phyloP scores from a whole-genome alignment of 495 filamentous ascomycete genomes.

The Delitschia confertaspora region DNA sequence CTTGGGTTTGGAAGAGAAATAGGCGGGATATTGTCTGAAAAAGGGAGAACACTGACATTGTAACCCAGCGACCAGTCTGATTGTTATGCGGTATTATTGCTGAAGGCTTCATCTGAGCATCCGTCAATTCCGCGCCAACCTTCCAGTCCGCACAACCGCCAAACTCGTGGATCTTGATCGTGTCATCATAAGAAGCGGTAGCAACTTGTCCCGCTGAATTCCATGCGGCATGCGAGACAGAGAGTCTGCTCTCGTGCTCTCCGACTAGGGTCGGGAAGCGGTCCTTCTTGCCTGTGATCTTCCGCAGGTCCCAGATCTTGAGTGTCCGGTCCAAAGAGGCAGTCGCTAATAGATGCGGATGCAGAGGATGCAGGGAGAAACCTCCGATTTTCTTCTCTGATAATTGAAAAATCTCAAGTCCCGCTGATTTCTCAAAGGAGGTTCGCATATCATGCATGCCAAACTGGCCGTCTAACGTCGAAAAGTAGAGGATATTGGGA shows the following conservation, averaged over 20 bases:
- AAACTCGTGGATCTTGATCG: constrained; percentile 82
- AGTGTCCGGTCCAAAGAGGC: constrained; percentile 83
- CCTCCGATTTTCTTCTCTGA: constrained; percentile 95
- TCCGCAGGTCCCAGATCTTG: constrained; percentile 87
- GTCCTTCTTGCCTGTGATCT: constrained; percentile 49
- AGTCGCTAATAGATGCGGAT: constrained; percentile 78
- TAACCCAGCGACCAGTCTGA: constrained; percentile 81
- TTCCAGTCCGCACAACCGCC: constrained; percentile 56
- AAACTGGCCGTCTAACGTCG: constrained; percentile 70
- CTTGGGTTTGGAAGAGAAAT: background rate
- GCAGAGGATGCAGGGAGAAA: constrained; percentile 68
- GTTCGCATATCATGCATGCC: constrained; percentile 70
- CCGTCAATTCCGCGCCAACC: constrained; percentile 48
- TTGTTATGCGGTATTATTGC: constrained; percentile 78
- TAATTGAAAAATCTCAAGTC: constrained; percentile 58
- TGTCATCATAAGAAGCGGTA: constrained; percentile 90
- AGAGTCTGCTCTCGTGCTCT: constrained; percentile 71
- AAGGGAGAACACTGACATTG: constrained; percentile 50
- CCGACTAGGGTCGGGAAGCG: constrained; percentile 59
- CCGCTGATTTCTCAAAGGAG: constrained; percentile 38
- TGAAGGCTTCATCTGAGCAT: constrained; percentile 58
- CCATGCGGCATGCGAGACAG: constrained; percentile 86
- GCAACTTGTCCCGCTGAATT: constrained; percentile 73
- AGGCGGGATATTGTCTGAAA: background rate
- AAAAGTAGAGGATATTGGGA: constrained; percentile 73